Conservation (phyloP, 495 filamentous ascomycete species). For the Parachaetomium inaequale region DNA sequence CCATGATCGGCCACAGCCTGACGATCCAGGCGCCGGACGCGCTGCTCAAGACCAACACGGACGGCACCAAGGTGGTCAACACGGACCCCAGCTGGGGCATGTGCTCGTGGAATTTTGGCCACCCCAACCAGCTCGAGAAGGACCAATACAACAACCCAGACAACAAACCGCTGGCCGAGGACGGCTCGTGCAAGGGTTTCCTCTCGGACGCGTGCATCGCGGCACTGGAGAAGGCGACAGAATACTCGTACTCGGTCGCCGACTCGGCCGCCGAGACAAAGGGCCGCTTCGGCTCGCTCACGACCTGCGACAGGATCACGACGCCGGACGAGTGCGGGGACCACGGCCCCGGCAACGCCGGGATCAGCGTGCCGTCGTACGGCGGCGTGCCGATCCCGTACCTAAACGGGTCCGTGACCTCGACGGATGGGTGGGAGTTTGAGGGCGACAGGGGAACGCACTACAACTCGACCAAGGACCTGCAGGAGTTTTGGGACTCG, state of each 20-base stretch:
- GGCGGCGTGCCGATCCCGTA: constrained; percentile 9
- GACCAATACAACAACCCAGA: constrained; percentile 8
- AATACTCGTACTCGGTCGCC: neutral
- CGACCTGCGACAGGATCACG: neutral
- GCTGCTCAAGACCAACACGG: neutral
- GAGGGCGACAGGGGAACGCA: neutral
- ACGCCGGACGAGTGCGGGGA: constrained; percentile 11
- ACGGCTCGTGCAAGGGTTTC: constrained; percentile 15
- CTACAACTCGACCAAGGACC: constrained; percentile 11
- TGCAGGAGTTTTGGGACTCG: constrained; percentile 10
- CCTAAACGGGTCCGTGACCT: constrained; percentile 13
- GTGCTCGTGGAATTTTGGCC: constrained; percentile 14
- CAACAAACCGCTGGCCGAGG: constrained; percentile 11
- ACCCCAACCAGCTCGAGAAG: neutral
- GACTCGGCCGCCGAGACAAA: neutral
- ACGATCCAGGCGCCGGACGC: constrained; percentile 6
- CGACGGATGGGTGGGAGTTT: constrained; percentile 9
- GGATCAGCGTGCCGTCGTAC: neutral
- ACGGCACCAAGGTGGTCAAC: constrained; percentile 7
- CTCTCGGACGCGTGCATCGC: constrained; percentile 16
- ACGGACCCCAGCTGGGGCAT: constrained; percentile 17
- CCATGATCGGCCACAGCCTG: constrained; percentile 13
- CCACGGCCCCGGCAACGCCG: neutral
- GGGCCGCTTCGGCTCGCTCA: neutral
- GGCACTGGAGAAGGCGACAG: neutral